phyloP scores from a whole-genome alignment of 2,329 filamentous ascomycete species.

The Zymoseptoria brevis region DNA sequence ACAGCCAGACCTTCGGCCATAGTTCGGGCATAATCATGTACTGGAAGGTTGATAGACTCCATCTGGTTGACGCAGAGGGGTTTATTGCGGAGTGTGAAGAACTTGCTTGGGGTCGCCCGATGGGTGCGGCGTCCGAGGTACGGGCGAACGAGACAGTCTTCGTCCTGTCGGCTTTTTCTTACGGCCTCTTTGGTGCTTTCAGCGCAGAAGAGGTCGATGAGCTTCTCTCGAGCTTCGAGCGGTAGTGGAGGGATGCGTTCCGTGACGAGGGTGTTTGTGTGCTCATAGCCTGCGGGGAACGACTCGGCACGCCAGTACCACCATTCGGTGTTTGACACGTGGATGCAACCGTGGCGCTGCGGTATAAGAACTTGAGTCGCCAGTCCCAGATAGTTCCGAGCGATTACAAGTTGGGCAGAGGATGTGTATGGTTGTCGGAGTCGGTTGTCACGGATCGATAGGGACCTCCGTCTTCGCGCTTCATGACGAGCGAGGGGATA shows the following conservation, averaged over 20 bases:
- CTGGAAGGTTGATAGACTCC: conserved; percentile 34
- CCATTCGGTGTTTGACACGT: background rate
- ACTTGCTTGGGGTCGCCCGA: conserved; percentile 6
- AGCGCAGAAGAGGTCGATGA: conserved; percentile 9
- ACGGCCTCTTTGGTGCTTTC: conserved; percentile 1
- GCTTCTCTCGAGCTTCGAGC: background rate
- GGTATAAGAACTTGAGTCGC: background rate
- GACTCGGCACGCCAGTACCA: background rate
- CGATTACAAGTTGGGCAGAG: too few relatives aligned
- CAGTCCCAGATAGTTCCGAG: too few relatives aligned
- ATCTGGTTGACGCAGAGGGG: conserved; percentile 46
- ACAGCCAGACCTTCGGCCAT: conserved; percentile 47
- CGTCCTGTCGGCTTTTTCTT: conserved; percentile 2
- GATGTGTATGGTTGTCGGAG: background rate
- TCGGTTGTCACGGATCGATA: background rate
- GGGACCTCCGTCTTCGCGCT: background rate
- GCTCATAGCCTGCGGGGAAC: background rate
- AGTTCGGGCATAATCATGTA: conserved; percentile 31
- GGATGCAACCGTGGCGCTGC: background rate
- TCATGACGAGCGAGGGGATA: background rate
- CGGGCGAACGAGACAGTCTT: conserved; percentile 41
- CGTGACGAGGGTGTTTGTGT: background rate
- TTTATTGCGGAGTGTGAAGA: conserved; percentile 43
- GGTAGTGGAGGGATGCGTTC: conserved; percentile 1
- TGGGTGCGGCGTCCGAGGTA: conserved; percentile 39